A percentile compares a stretch with the other conserved stretches of the same genome.
Conservation (phyloP, 164 flowering plant species). For the Nelumbo lutea region DNA sequence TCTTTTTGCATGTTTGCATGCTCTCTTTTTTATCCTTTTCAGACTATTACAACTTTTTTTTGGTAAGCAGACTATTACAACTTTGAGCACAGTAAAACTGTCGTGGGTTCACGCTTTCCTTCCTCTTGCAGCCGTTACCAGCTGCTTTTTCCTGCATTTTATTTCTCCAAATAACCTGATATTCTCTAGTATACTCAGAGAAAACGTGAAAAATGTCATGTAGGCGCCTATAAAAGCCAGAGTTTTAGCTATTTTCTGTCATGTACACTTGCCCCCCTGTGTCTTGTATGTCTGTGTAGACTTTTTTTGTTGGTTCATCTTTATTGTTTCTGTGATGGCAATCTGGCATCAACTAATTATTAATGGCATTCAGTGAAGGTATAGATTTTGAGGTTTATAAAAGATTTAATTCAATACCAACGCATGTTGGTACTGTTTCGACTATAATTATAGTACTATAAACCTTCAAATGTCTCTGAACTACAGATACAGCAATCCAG, state of each 20-base stretch:
- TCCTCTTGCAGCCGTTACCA: slow-evolving; percentile 6
- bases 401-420: not conserved
- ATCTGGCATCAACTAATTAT: not conserved
- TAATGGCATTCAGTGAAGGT: slow-evolving; percentile 7
- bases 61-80: not conserved
- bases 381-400: not conserved
- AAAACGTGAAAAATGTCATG: slow-evolving; percentile 20
- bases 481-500: not conserved
- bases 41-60: not conserved
- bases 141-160: not conserved
- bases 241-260: slow-evolving; percentile 9
- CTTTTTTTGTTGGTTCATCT: not conserved
- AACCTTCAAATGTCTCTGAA: not conserved
- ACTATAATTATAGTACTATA: not conserved
- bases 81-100: slow-evolving; percentile 16
- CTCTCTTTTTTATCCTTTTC: not conserved
- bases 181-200: slow-evolving; percentile 20
- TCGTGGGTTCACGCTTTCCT: slow-evolving; percentile 9
- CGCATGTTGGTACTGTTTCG: slow-evolving; percentile 3
- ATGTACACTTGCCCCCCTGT: slow-evolving; percentile 1
- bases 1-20: not conserved
- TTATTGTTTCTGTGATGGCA: not conserved
- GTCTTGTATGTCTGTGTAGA: not conserved
- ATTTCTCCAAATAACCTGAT: slow-evolving; percentile 7
- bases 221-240: slow-evolving; percentile 5